Evolutionary conservation across 2,329 filamentous ascomycete species (phyloP), one percentile per base, ranked within the genome.

Genomic region (Sclerotinia subarctica): DNA sequence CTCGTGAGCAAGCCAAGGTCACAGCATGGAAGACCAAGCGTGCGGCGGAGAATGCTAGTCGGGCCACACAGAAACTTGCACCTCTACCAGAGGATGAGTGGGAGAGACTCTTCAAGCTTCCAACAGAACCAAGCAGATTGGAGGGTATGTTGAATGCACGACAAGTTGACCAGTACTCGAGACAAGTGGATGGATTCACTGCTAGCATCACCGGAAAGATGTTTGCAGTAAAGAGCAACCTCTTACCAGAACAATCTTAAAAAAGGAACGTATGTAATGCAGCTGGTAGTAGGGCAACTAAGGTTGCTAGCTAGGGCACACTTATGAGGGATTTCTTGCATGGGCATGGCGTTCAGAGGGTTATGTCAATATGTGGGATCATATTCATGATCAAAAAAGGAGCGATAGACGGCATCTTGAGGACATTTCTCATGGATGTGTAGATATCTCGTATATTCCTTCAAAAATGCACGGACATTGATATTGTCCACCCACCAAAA

Each of bases 51-150:
- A 99, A 99, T 78, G 90, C 90, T 42, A 90, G 90, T 70, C 88
- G 95, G 68, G 85, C 86, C 68, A 88, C 93, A 49, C 91, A 94
- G 74, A 98, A 98, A 86, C 93, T 98, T 82, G 80, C 90, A 52
- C 88, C 88, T 49, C 87, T 98, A 62, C 93, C 95, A 49, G 95
- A 99, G 83, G 94, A 98, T 77, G 95, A 99, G 84, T 99, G 94
- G 94, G 92, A 96, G 82, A 90, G 92, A 78, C 85, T 98, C 75
- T 99, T 98, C 87, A 99, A 99, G 88, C 87, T 99, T 74, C 95
- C 95, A 35, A 90, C 91, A 87, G 86, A 90, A 91, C 92, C 91
- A 93, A 91, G 90, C 88, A 85, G 91, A 85, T 85, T 76, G 74
- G 79, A 72, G 77, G 76, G 76, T 74, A 75, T 74, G 66, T 70